phyloP scores from a whole-genome alignment of 768 basidiomycete species.

The Floccularia luteovirens region DNA sequence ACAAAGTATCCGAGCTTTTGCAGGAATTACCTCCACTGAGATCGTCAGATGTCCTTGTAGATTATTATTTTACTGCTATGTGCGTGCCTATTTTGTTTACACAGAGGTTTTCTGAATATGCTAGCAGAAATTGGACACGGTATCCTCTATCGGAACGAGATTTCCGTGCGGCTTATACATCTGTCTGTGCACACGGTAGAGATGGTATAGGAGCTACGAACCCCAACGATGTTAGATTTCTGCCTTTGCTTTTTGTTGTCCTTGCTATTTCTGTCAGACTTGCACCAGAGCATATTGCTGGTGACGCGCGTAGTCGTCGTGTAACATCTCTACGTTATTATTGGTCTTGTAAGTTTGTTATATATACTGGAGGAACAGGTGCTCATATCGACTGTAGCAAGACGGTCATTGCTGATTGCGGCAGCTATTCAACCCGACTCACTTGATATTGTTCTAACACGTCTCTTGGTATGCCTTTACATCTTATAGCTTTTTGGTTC shows the following conservation, averaged over 20 bases:
- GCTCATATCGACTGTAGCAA: conserved; percentile 39
- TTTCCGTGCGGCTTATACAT: conserved; percentile 66
- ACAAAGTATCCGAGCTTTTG: conserved; percentile 84
- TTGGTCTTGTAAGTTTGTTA: conserved; percentile 78
- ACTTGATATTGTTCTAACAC: conserved; percentile 84
- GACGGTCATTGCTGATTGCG: conserved; percentile 82
- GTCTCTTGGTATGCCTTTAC: conserved; percentile 65
- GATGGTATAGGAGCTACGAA: conserved; percentile 54
- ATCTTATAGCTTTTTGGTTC: conserved; percentile 25
- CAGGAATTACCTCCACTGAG: conserved; percentile 80
- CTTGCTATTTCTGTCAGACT: conserved; percentile 81
- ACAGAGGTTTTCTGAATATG: not conserved
- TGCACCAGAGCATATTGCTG: conserved; percentile 79
- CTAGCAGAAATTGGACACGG: conserved; percentile 79
- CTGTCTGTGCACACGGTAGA: conserved; percentile 53
- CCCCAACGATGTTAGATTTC: conserved; percentile 72
- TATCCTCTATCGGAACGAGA: conserved; percentile 86
- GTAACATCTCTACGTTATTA: conserved; percentile 86
- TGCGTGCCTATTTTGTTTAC: conserved; percentile 24
- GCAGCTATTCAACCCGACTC: conserved; percentile 93
- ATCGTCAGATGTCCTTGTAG: conserved; percentile 70
- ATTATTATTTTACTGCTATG: conserved; percentile 76
- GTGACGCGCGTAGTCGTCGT: conserved; percentile 67
- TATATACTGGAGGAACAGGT: not conserved
- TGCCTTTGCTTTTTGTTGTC: conserved; percentile 91